Evolutionary conservation across 164 flowering plant genomes (phyloP).

Genomic region (Magnolia officinalis): DNA sequence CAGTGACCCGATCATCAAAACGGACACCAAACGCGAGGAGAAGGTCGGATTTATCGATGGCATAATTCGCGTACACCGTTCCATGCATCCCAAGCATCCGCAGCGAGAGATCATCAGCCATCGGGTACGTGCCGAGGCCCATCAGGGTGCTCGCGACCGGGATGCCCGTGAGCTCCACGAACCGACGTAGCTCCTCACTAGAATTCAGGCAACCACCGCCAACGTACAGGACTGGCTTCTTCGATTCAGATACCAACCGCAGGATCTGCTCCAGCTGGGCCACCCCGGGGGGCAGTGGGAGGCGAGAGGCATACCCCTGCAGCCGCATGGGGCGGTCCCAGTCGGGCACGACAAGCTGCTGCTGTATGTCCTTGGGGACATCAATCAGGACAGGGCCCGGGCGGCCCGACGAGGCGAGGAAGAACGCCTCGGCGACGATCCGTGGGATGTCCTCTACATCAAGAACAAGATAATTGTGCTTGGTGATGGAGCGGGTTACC

Average conservation of each 20-base stretch:
- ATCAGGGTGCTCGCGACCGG: constrained; percentile 70
- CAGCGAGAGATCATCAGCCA: constrained; percentile 41
- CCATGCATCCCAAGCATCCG: constrained; percentile 82
- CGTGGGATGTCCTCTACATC: constrained; percentile 61
- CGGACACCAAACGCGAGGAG: constrained; percentile 72
- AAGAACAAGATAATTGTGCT: constrained; percentile 64
- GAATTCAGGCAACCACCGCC: constrained; percentile 75
- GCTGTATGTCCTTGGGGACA: constrained; percentile 64
- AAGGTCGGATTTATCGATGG: constrained; percentile 53
- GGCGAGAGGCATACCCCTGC: constrained; percentile 44
- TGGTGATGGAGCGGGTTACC: constrained; percentile 65
- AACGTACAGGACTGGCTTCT: constrained; percentile 59
- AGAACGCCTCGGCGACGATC: constrained; percentile 53
- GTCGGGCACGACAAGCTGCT: constrained; percentile 49
- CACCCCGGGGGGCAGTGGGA: constrained; percentile 35
- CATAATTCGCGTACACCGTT: constrained; percentile 68
- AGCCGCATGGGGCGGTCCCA: constrained; percentile 45
- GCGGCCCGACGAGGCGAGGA: constrained; percentile 46
- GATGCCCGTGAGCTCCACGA: constrained; percentile 60
- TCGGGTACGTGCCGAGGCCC: constrained; percentile 61
- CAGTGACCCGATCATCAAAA: constrained; percentile 72
- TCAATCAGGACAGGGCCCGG: constrained; percentile 73
- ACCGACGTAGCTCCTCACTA: constrained; percentile 45
- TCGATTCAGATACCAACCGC: constrained; percentile 48
- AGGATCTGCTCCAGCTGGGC: constrained; percentile 48